These are phyloP conservation scores for Penicillium daleae DNA, from an alignment of 495 filamentous ascomycete species.

Conservation along the genomic window DNA sequence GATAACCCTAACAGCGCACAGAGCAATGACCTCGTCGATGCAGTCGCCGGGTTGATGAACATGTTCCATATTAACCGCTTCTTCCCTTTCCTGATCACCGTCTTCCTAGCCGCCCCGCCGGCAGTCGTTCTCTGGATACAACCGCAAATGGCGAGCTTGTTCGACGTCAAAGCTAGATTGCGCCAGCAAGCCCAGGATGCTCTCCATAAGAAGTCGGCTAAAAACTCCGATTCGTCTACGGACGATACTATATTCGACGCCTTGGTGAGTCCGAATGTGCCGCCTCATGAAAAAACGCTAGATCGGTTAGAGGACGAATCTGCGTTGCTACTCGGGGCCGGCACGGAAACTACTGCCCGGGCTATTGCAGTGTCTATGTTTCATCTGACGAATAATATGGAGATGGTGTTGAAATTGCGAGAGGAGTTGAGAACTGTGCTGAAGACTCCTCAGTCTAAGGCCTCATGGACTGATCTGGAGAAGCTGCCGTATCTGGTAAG, in stretches of 20 bases:
- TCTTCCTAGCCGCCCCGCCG: conserved; percentile 24
- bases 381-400: conserved; percentile 19
- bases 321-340: conserved; percentile 42
- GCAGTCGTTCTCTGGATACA: conserved; percentile 24
- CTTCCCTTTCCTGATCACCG: conserved; percentile 29
- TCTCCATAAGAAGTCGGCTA: conserved; percentile 23
- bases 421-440: conserved; percentile 37
- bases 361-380: conserved; percentile 29
- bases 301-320: conserved; percentile 45
- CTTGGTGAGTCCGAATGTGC: conserved; percentile 27
- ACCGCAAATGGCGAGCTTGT: conserved; percentile 28
- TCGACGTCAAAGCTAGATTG: conserved; percentile 25
- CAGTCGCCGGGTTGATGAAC: conserved; percentile 20
- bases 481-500: conserved; percentile 53
- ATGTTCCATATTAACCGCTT: conserved; percentile 33
- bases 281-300: conserved; percentile 27
- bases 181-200: conserved; percentile 24
- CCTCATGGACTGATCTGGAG: conserved; percentile 49
- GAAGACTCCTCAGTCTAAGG: conserved; percentile 28
- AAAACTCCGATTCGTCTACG: not conserved
- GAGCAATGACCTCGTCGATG: conserved; percentile 26
- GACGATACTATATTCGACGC: conserved; percentile 26
- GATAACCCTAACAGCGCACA: conserved; percentile 21
- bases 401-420: conserved; percentile 25
- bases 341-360: conserved; percentile 46